These are phyloP conservation scores for Claviceps sorghi DNA, from an alignment of 2,329 filamentous ascomycete genomes.

Conservation along the genomic window DNA sequence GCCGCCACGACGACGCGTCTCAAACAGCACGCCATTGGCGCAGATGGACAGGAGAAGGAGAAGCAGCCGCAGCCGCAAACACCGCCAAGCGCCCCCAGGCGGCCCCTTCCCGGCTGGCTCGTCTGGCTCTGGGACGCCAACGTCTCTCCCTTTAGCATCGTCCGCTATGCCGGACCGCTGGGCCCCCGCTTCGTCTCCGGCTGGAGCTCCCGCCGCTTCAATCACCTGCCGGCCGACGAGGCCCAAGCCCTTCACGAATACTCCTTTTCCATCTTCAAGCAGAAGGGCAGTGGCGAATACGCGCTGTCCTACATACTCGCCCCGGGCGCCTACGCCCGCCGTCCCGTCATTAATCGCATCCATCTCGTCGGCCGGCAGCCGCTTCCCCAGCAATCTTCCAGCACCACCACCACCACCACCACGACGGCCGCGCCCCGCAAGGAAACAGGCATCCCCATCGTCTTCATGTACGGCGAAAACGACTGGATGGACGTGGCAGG, in stretches of 20 bases:
- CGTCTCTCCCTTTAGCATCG: slow-evolving; percentile 81
- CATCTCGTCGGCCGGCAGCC: slow-evolving; percentile 69
- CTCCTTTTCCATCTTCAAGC: slow-evolving; percentile 84
- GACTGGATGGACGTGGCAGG: slow-evolving; percentile 98
- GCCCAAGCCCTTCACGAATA: slow-evolving; percentile 81
- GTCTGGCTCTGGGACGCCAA: slow-evolving; percentile 95
- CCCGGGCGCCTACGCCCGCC: slow-evolving; percentile 80
- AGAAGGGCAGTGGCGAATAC: slow-evolving; percentile 86
- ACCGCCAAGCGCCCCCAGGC: slow-evolving; percentile 20
- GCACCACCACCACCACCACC: slow-evolving; percentile 6
- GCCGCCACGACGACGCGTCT: slow-evolving; percentile 21
- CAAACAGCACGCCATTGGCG: slow-evolving; percentile 20
- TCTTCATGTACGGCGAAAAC: slow-evolving; percentile 93
- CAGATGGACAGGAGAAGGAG: slow-evolving; percentile 13
- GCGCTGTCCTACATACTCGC: slow-evolving; percentile 84
- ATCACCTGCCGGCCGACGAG: slow-evolving; percentile 68
- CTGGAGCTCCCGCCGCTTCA: slow-evolving; percentile 88
- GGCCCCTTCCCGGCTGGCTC: slow-evolving; percentile 69
- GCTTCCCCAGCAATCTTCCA: slow-evolving; percentile 17
- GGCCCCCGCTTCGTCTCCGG: slow-evolving; percentile 86
- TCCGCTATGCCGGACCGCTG: slow-evolving; percentile 76
- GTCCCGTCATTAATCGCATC: slow-evolving; percentile 75
- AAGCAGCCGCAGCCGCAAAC: neutral
- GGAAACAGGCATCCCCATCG: slow-evolving; percentile 61
- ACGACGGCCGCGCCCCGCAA: slow-evolving; percentile 8